A percentile compares a stretch with the other conserved stretches of the same genome.
These are phyloP conservation scores for Daldinia decipiens DNA, from an alignment of 495 filamentous ascomycete genomes.

Conservation along the genomic window DNA sequence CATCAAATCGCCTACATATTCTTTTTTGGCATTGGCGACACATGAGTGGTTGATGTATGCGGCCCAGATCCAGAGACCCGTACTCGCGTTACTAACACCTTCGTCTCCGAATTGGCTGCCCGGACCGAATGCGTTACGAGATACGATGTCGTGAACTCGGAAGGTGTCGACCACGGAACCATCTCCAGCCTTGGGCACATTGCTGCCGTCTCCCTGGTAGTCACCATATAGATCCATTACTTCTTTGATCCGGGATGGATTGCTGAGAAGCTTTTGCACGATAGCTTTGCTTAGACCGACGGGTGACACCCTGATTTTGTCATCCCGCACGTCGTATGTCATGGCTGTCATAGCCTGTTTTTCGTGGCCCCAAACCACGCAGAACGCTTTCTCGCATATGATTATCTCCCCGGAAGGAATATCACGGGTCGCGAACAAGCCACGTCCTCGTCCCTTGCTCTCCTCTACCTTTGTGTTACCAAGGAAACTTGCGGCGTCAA, in stretches of 20 bases:
- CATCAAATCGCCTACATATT: slow-evolving; percentile 67
- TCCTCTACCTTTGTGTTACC: slow-evolving; percentile 26
- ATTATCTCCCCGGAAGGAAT: slow-evolving; percentile 61
- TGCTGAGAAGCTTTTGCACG: slow-evolving; percentile 56
- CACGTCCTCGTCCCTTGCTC: slow-evolving; percentile 45
- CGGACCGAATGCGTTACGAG: slow-evolving; percentile 51
- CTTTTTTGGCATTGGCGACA: slow-evolving; percentile 53
- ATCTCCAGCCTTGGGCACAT: slow-evolving; percentile 20
- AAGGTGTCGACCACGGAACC: slow-evolving; percentile 52
- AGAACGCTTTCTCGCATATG: slow-evolving; percentile 65
- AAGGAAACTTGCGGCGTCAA: slow-evolving; percentile 49
- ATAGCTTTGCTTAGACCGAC: slow-evolving; percentile 50
- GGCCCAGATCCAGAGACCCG: slow-evolving; percentile 60
- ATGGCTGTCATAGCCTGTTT: slow-evolving; percentile 34
- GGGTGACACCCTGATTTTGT: slow-evolving; percentile 45
- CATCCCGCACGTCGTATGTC: slow-evolving; percentile 44
- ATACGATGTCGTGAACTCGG: slow-evolving; percentile 51
- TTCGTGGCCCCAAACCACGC: slow-evolving; percentile 40
- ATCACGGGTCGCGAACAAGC: slow-evolving; percentile 58
- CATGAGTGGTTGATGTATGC: slow-evolving; percentile 67
- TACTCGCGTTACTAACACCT: slow-evolving; percentile 41
- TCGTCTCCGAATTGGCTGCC: slow-evolving; percentile 44
- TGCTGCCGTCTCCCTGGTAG: slow-evolving; percentile 46
- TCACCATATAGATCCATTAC: slow-evolving; percentile 54
- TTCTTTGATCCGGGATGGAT: slow-evolving; percentile 51